Evolutionary conservation across 208 protist genomes (phyloP).

Genomic region (Acanthamoeba divionensis): DNA sequence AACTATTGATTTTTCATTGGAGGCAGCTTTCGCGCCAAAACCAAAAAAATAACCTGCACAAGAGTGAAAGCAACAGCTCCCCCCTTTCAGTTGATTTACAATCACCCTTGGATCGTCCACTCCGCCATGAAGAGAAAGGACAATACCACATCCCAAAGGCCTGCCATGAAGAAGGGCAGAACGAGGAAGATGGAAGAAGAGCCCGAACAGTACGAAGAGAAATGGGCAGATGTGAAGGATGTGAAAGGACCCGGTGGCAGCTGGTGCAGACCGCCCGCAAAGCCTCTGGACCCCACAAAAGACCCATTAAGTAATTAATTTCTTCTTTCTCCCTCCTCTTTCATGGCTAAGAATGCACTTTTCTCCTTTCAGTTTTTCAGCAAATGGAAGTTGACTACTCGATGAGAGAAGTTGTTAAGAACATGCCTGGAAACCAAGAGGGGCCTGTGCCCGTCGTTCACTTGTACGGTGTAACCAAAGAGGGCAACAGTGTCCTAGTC

Average conservation of each 20-base stretch:
- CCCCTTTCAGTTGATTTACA: too few species aligned
- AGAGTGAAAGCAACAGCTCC: too few species aligned
- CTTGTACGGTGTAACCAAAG: slow-evolving; percentile 84
- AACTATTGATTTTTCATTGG: too few species aligned
- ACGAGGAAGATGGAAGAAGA: too few species aligned
- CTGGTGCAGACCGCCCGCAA: background rate
- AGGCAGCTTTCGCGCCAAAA: too few species aligned
- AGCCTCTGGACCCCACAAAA: background rate
- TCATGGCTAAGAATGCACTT: background rate
- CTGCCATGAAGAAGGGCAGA: too few species aligned
- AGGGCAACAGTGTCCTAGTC: slow-evolving; percentile 81
- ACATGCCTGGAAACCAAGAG: slow-evolving; percentile 64
- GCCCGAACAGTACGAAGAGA: background rate
- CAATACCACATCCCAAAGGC: too few species aligned
- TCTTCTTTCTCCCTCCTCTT: background rate
- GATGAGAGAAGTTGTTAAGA: slow-evolving; percentile 52
- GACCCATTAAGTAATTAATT: background rate
- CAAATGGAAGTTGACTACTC: slow-evolving; percentile 75
- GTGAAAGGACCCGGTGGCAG: background rate
- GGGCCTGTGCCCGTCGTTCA: slow-evolving; percentile 73
- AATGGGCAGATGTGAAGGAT: background rate
- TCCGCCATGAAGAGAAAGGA: too few species aligned
- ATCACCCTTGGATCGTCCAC: too few species aligned
- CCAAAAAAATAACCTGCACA: too few species aligned
- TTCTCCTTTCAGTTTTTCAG: slow-evolving; percentile 64